A percentile compares a stretch with the other conserved stretches of the same genome.
Evolutionary conservation across 148 eudicot genomes (phyloP).

Genomic region (Rhododendron williamsianum): DNA sequence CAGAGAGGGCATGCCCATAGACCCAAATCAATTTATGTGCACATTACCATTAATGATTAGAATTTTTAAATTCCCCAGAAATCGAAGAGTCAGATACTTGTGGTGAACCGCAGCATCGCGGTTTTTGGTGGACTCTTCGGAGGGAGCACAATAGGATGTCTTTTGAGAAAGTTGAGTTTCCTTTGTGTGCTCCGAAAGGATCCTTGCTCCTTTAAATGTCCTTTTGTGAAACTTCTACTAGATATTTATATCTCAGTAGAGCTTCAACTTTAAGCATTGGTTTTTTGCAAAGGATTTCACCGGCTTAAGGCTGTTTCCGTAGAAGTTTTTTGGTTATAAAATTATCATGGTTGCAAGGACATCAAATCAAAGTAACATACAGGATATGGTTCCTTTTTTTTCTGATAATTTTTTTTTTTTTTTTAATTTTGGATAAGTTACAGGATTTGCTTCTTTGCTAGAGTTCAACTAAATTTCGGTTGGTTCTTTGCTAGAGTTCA

Average conservation of each 20-base stretch:
- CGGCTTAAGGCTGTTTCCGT: not conserved
- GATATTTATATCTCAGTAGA: not conserved
- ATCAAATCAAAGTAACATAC: not conserved
- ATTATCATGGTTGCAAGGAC: not conserved
- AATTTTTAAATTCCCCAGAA: not conserved
- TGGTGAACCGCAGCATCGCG: not conserved
- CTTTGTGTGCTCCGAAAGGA: not conserved
- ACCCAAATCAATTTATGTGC: too few relatives aligned
- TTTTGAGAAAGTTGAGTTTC: not conserved
- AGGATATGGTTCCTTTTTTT: not conserved
- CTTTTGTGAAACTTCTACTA: not conserved
- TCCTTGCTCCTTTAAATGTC: not conserved
- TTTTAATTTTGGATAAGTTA: too few relatives aligned
- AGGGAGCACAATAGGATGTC: not conserved
- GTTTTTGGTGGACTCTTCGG: not conserved
- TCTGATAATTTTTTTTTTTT: too few relatives aligned
- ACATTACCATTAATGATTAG: not conserved
- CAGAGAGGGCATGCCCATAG: too few relatives aligned
- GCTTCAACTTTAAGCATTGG: not conserved
- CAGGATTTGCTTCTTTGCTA: not conserved
- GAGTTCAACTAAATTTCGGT: not conserved
- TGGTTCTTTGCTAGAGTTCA: not conserved
- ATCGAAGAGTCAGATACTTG: not conserved
- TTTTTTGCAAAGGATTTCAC: not conserved
- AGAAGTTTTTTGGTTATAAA: not conserved